A percentile compares a stretch with the other conserved stretches of the same genome.
These are phyloP conservation scores for Euphrasia confusa DNA, from an alignment of 257 asterid genomes.

Conservation along the genomic window DNA sequence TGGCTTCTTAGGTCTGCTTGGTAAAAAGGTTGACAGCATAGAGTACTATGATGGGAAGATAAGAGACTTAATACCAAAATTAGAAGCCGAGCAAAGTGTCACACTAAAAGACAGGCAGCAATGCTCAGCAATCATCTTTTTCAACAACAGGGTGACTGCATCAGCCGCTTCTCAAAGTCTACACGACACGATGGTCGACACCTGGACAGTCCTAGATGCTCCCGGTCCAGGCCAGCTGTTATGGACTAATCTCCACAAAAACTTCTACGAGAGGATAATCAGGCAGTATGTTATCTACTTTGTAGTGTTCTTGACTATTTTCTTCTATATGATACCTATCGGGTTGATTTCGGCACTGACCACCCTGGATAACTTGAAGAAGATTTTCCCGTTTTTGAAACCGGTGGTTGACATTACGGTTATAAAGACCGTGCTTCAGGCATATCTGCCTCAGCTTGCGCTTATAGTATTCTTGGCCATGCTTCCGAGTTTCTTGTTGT, in stretches of 20 bases:
- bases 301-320: slow-evolving; percentile 75
- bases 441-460: slow-evolving; percentile 88
- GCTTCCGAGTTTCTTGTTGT: slow-evolving; percentile 64
- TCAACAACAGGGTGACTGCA: slow-evolving; percentile 66
- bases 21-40: slow-evolving; percentile 73
- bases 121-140: slow-evolving; percentile 70
- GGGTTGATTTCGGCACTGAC: slow-evolving; percentile 81
- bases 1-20: slow-evolving; percentile 73
- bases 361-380: slow-evolving; percentile 66
- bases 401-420: slow-evolving; percentile 37
- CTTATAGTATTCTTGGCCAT: slow-evolving; percentile 78
- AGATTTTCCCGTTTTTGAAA: slow-evolving; percentile 67
- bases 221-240: slow-evolving; percentile 73
- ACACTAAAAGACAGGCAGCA: slow-evolving; percentile 75
- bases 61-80: slow-evolving; percentile 42
- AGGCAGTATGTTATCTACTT: slow-evolving; percentile 51
- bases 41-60: slow-evolving; percentile 65
- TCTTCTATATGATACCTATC: slow-evolving; percentile 88
- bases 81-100: slow-evolving; percentile 70
- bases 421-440: slow-evolving; percentile 68
- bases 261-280: slow-evolving; percentile 47
- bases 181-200: slow-evolving; percentile 64
- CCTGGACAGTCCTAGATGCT: slow-evolving; percentile 77
- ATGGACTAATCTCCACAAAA: slow-evolving; percentile 67
- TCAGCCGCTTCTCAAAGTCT: slow-evolving; percentile 84